Evolutionary conservation across 2,329 filamentous ascomycete species (phyloP).

Genomic region (Rhynchosporium secalis): DNA sequence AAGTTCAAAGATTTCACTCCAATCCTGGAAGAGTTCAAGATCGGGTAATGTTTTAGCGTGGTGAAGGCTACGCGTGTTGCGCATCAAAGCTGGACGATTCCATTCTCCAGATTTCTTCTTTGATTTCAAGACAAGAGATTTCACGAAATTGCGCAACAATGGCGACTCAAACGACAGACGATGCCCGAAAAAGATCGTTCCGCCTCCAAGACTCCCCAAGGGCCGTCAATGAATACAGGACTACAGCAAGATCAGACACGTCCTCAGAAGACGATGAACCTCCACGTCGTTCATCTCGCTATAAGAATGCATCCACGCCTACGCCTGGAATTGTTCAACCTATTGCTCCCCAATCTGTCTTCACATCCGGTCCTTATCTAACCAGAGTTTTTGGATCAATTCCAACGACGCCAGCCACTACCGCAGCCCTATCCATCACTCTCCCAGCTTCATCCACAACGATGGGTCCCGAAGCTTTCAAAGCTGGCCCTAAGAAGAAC

Average conservation of each 20-base stretch:
- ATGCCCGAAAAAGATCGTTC: not conserved
- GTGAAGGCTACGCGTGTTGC: not conserved
- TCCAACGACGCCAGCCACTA: not conserved
- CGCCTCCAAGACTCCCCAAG: not conserved
- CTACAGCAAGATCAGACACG: constrained; percentile 1
- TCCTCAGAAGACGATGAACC: constrained; percentile 1
- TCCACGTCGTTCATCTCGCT: not conserved
- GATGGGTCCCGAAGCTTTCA: not conserved
- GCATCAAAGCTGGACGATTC: not conserved
- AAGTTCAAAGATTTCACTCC: not conserved
- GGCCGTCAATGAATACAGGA: not conserved
- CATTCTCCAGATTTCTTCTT: not conserved
- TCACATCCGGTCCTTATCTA: not conserved
- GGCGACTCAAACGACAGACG: not conserved
- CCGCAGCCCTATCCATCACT: too few relatives aligned
- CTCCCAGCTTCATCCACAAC: not conserved
- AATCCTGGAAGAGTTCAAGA: too few relatives aligned
- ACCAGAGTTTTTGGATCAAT: not conserved
- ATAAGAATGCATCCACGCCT: not conserved
- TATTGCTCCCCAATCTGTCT: not conserved
- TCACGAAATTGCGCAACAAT: not conserved
- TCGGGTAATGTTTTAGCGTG: not conserved
- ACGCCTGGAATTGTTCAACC: not conserved
- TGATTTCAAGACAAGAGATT: not conserved
- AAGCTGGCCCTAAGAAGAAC: not conserved